Evolutionary conservation across 768 basidiomycete genomes (phyloP), one percentile per base, ranked within the genome.

Genomic region (Auriscalpium orientale): DNA sequence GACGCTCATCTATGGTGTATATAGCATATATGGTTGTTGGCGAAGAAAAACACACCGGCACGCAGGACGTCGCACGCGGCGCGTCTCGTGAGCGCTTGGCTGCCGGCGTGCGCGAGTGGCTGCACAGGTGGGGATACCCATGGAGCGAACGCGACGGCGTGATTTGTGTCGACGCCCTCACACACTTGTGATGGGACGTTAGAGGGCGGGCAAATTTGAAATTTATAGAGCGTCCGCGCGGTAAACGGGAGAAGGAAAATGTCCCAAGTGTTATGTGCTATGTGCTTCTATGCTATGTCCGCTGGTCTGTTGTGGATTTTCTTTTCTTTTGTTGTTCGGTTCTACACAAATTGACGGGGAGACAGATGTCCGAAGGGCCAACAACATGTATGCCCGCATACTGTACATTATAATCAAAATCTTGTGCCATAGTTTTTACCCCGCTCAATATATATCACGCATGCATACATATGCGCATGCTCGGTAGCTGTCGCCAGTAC

Each of bases 21-120:
- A 38, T 62, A 89, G 93, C 90, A 6, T 99, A 89, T 67, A 73
- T 91, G 18, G 78, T 99, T 46, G 91, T 98, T 7, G 95, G 97
- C 18, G 93, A 98, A 72, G 91, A 95, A 70, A 95, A 94, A 70
- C 95, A 98, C 68, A 92, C 91, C 0, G 95, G 90, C 2, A 87
- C 85, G n/a, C 91, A 95, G 65, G 92, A 95, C 64, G 73, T 80
- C 4, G 81, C 76, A 12, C 80, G 93, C 40, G 92, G 92, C 28
- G 83, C 91, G 3, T 91, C 91, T 8, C 84, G 90, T 52, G 80
- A 83, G 21, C 85, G 95, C 11, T 77, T 98, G 7, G 89, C 90
- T 12, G 81, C 89, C 2, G 91, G 89, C 10, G 86, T 97, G 45
- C 85, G 90, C 58, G 90, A 93, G 65, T 95, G 88, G 87, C 71